A percentile compares a stretch with the other conserved stretches of the same genome.
Evolutionary conservation across 1,284 basidiomycete genomes (phyloP).

Genomic region (Ustilago tritici): DNA sequence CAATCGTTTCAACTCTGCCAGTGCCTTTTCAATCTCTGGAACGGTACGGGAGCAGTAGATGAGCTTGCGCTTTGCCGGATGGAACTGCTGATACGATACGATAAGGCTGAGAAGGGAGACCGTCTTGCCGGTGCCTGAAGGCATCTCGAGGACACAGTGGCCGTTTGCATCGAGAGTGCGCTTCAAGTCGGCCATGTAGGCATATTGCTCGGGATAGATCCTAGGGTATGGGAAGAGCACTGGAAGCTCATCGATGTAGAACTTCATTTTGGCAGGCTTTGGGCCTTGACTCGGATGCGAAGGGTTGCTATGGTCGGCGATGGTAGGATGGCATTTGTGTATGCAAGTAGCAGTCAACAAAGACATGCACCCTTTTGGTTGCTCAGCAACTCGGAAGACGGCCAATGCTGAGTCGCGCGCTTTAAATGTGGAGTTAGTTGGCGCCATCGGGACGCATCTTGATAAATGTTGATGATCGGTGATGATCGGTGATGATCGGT

Average conservation of each 20-base stretch:
- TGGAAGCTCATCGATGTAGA: constrained; percentile 88
- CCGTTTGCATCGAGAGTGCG: constrained; percentile 90
- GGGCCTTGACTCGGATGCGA: not conserved
- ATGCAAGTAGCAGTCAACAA: not conserved
- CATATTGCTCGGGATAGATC: constrained; percentile 86
- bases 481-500: too few relatives aligned
- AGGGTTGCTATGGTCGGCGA: not conserved
- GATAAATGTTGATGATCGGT: not conserved
- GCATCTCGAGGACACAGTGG: constrained; percentile 99
- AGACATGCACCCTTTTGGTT: not conserved
- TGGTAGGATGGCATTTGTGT: not conserved
- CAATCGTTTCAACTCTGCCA: constrained; percentile 92
- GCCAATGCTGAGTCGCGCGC: constrained; percentile 23
- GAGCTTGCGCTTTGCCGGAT: constrained; percentile 90
- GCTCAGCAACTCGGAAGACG: constrained; percentile 16
- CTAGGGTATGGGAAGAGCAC: constrained; percentile 71
- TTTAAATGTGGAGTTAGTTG: constrained; percentile 15
- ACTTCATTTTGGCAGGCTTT: constrained; percentile 79
- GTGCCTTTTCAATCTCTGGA: constrained; percentile 99
- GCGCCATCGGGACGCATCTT: constrained; percentile 5
- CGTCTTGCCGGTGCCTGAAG: constrained; percentile 98
- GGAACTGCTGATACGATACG: constrained; percentile 96
- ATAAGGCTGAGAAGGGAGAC: constrained; percentile 95
- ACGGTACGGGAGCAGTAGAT: constrained; percentile 99
- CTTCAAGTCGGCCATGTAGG: constrained; percentile 99